Evolutionary conservation across 2,329 filamentous ascomycete species (phyloP), one percentile per base, ranked within the genome.

Genomic region (Calonectria leucothoes): DNA sequence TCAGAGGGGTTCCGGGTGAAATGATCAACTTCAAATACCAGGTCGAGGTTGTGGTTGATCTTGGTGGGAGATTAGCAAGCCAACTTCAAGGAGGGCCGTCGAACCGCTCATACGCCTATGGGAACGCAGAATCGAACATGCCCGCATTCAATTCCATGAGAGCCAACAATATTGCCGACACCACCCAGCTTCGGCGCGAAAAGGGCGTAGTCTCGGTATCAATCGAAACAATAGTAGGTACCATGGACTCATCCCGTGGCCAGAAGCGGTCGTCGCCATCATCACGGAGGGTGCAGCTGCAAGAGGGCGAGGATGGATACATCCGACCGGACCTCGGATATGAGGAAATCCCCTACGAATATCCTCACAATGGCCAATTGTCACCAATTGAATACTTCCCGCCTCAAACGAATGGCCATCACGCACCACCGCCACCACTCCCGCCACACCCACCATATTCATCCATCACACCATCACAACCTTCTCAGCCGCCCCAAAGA

Each of bases 11-110:
- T 0, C 97, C 97, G 0, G 95, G 96, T 4, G 93, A 94, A 39
- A 97, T 98, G 93, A 97, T 99, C 76, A 95, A 93, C 79, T 98
- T 99, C 87, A 95, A 93, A 78, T 98, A 99, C 81, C 94, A 96
- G 77, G 90, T 98, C 25, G 97, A 99, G 83, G 94, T 98, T 3
- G 93, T 98, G 33, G 91, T 98, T 27, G 97, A 99, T 82, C 89
- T 98, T 0, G 96, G 97, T 59, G 96, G 96, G 45, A 97, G 95
- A 82, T 86, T 98, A 49, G 91, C 93, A 2, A 91, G 91, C n/a
- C 92, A 95, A 75, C 84, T 91, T 65, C 93, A 95, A 79, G 89
- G 92, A 51, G 90, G 92, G 23, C 82, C 88, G 76, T 77, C 79
- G n/a, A 81, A 86, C 80, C 86, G 81, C 68, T 82, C 79, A 35